Evolutionary conservation across 495 filamentous ascomycete genomes (phyloP), one percentile per base, ranked within the genome.

Genomic region (Parachaetomium inaequale): DNA sequence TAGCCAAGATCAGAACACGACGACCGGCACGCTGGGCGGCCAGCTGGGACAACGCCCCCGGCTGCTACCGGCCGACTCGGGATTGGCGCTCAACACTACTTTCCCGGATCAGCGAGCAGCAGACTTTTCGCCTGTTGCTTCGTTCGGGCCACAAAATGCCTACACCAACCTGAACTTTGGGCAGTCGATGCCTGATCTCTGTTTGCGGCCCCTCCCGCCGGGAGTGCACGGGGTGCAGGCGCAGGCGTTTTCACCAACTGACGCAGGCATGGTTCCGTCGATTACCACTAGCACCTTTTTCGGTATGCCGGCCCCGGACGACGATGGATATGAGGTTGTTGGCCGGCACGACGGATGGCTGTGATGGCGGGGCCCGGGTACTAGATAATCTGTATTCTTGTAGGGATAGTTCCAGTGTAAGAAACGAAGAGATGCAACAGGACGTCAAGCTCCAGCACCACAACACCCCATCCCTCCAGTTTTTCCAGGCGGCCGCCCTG

Each of bases 31-130:
- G 19, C 29, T 28, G 21, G 45, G 56, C 42, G 32, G 46, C 4
- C 40, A 21, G 31, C 15, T 4, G 2, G 25, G 4, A 28, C 45
- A 63, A n/a, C 54, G 42, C 25, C 61, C 54, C 17, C 54, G 46
- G 36, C n/a, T 52, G n/a, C 14, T n/a, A 23, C 29, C 61, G 23
- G 25, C 8, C 6, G 54, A 52, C 17, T 63, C 61, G 2, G 61
- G 45, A 4, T 28, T 63, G 17, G 36, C 14, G 3, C 19, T 63
- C 45, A 32, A 32, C 21, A 8, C 32, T 7, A 7, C 11, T 11
- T 56, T 51, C 32, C 1, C 19, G 34, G 26, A 21, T 11, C 57
- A 51, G 57, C 29, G 8, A n/a, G 19, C 45, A 7, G 7, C 15
- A 15, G 34, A 26, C 7, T 51, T 51, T 34, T 23, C 32, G n/a